These are phyloP conservation scores for Cynanchum wilfordii DNA, from an alignment of 257 asterid genomes.

Conservation along the genomic window DNA sequence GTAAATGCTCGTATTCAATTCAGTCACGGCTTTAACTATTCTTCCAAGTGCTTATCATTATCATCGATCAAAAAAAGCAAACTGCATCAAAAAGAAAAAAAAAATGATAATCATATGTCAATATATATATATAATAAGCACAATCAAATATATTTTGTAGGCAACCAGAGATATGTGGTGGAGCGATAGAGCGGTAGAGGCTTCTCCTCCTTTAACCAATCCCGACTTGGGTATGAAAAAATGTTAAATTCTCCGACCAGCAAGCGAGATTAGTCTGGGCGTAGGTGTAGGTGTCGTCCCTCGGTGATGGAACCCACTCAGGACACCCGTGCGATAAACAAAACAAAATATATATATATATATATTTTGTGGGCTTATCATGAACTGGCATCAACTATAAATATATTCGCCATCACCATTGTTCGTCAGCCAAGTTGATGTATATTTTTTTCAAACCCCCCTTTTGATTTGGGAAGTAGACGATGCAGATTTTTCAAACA, in stretches of 20 bases:
- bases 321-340: too few species aligned
- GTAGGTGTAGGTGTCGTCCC: too few species aligned
- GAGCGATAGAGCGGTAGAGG: too few species aligned
- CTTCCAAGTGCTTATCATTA: not conserved
- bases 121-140: slow-evolving; percentile 24
- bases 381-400: slow-evolving; percentile 21
- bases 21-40: slow-evolving; percentile 22
- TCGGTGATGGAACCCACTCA: too few species aligned
- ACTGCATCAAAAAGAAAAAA: not conserved
- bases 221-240: too few species aligned
- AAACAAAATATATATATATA: slow-evolving; percentile 3
- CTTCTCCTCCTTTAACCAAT: too few species aligned
- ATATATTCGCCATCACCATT: not conserved
- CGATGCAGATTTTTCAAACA: not conserved
- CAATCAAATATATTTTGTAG: slow-evolving; percentile 17
- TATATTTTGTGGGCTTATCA: slow-evolving; percentile 30
- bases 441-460: not conserved
- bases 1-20: slow-evolving; percentile 29
- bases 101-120: not conserved
- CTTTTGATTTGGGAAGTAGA: not conserved
- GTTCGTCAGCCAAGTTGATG: slow-evolving; percentile 3
- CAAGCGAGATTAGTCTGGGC: too few species aligned
- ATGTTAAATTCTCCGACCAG: too few species aligned
- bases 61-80: too few species aligned
- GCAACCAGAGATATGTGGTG: too few species aligned